Conservation (phyloP, 805 yeast genomes). For the Metschnikowia santaceciliae region DNA sequence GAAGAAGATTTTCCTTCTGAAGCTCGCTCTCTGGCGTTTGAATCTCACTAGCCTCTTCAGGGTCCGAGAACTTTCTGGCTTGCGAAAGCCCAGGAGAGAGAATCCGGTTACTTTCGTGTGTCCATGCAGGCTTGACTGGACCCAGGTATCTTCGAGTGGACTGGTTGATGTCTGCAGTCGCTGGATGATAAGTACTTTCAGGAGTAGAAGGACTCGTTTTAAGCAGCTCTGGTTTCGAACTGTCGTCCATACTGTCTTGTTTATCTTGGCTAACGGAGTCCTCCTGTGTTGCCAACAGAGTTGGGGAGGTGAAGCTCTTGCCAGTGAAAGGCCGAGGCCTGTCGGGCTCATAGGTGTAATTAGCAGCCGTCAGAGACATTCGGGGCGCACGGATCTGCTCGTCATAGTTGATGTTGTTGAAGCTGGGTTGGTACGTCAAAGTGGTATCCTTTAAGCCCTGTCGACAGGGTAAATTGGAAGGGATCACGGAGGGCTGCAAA, state of each 20-base stretch:
- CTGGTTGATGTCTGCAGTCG: conserved; percentile 14
- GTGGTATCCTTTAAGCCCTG: background rate
- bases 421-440: conserved; percentile 10
- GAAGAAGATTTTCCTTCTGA: conserved; percentile 15
- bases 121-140: conserved; percentile 11
- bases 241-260: background rate
- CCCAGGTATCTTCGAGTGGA: conserved; percentile 19
- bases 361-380: conserved; percentile 35
- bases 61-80: background rate
- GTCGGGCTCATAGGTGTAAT: conserved; percentile 23
- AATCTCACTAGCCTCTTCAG: background rate
- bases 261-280: background rate
- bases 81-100: conserved; percentile 4
- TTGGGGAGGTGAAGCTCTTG: conserved; percentile 1
- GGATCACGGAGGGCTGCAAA: conserved; percentile 11
- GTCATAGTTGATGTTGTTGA: conserved; percentile 39
- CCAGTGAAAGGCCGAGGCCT: conserved; percentile 16
- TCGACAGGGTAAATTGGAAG: conserved; percentile 7
- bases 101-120: conserved; percentile 2
- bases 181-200: conserved; percentile 13
- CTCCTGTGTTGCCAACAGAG: background rate
- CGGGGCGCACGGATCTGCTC: conserved; percentile 55
- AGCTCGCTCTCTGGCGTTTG: background rate
- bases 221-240: background rate
- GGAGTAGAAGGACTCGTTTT: background rate